Evolutionary conservation across 345 rosid species (phyloP).

Genomic region (Aethionema arabicum): DNA sequence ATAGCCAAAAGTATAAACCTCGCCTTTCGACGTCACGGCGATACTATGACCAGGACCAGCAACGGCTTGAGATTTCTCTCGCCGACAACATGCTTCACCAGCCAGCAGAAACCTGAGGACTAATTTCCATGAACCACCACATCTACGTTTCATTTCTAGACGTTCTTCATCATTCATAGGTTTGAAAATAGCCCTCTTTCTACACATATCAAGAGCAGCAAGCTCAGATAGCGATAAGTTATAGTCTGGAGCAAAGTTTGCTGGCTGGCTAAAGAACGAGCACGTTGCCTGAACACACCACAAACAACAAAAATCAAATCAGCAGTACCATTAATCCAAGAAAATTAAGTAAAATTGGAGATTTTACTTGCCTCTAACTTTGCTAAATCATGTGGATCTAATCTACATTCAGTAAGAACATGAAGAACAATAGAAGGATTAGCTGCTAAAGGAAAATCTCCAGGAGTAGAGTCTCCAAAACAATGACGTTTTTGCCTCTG

Average conservation of each 20-base stretch:
- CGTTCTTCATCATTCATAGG: conserved; percentile 76
- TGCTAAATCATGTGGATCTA: conserved; percentile 93
- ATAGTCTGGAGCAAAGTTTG: conserved; percentile 78
- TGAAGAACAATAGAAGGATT: conserved; percentile 92
- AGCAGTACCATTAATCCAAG: conserved; percentile 52
- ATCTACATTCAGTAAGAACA: conserved; percentile 79
- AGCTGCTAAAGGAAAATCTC: conserved; percentile 97
- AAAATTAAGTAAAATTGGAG: conserved; percentile 6
- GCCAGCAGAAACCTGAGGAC: conserved; percentile 88
- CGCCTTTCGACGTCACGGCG: conserved; percentile 78
- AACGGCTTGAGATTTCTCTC: conserved; percentile 92
- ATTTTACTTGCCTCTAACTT: conserved; percentile 70
- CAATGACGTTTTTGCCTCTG: conserved; percentile 76
- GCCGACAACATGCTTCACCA: conserved; percentile 90
- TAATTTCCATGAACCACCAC: conserved; percentile 97
- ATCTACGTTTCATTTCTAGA: conserved; percentile 65
- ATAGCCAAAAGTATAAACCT: conserved; percentile 77
- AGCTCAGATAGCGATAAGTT: conserved; percentile 80
- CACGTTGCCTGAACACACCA: conserved; percentile 77
- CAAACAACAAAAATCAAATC: conserved; percentile 25
- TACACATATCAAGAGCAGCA: conserved; percentile 97
- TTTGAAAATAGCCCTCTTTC: conserved; percentile 77
- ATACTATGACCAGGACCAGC: conserved; percentile 99
- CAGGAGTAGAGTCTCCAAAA: conserved; percentile 81
- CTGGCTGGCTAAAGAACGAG: conserved; percentile 95